Conservation (phyloP, 2,329 filamentous ascomycete species). For the Apiospora pterosperma region DNA sequence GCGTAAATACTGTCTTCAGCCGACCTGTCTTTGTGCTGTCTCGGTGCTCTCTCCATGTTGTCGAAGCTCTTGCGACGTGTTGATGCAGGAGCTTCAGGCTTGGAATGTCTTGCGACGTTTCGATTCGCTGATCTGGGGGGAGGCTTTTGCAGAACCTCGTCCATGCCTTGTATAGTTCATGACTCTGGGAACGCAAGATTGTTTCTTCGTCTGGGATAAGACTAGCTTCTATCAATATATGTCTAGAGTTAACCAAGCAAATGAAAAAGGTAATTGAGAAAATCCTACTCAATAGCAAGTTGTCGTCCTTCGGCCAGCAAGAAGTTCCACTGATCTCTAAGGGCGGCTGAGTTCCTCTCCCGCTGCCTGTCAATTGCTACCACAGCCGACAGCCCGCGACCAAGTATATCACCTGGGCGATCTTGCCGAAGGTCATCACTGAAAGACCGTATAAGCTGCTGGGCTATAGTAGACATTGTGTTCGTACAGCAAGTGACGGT, state of each 20-base stretch:
- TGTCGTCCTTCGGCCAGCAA: not conserved
- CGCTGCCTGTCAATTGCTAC: not conserved
- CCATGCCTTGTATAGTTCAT: constrained; percentile 6
- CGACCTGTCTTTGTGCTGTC: not conserved
- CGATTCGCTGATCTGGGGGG: not conserved
- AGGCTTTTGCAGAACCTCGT: constrained; percentile 6
- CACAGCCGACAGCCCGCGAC: not conserved
- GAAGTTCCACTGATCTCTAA: not conserved
- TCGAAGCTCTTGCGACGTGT: not conserved
- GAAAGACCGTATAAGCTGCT: not conserved
- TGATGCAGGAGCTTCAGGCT: not conserved
- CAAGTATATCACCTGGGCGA: not conserved
- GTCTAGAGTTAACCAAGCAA: not conserved
- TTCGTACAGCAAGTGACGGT: too few species aligned
- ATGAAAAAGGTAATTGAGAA: too few species aligned
- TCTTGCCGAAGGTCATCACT: not conserved
- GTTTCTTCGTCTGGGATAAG: not conserved
- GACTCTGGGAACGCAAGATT: not conserved
- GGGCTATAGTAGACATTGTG: too few species aligned
- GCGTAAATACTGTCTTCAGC: not conserved
- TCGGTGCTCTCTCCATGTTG: not conserved
- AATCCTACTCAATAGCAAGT: not conserved
- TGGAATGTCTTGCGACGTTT: not conserved
- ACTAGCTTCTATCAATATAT: not conserved
- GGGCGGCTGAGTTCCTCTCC: not conserved